A percentile compares a stretch with the other conserved stretches of the same genome.
Evolutionary conservation across 345 rosid species (phyloP).

Genomic region (Eucalyptus fibrosa): DNA sequence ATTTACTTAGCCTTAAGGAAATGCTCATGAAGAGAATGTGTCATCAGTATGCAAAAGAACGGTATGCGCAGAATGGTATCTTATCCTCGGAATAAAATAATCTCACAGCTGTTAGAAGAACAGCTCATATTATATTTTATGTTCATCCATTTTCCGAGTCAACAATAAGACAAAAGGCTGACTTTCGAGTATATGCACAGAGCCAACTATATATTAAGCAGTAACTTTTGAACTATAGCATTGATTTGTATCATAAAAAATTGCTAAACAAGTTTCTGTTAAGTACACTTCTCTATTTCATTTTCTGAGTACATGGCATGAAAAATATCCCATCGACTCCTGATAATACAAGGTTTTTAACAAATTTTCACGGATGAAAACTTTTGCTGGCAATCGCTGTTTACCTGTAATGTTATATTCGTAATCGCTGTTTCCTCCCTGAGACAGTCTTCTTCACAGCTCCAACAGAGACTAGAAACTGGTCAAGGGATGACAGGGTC

Average conservation of each 20-base stretch:
- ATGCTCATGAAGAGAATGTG: background rate
- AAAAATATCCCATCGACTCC: background rate
- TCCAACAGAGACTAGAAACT: slow-evolving; percentile 83
- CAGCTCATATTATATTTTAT: background rate
- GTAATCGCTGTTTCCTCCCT: slow-evolving; percentile 41
- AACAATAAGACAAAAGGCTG: background rate
- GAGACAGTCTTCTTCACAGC: slow-evolving; percentile 91
- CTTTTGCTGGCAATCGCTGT: background rate
- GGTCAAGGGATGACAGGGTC: slow-evolving; percentile 85
- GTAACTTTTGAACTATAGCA: background rate
- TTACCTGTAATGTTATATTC: background rate
- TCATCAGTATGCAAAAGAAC: background rate
- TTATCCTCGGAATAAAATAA: background rate
- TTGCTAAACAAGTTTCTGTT: background rate
- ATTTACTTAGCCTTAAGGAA: background rate
- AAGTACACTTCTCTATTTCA: background rate
- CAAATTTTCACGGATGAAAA: background rate
- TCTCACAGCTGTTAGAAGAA: background rate
- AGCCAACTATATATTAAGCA: background rate
- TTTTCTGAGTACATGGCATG: background rate
- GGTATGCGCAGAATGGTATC: background rate
- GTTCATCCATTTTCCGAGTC: background rate
- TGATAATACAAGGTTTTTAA: background rate
- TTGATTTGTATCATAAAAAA: background rate
- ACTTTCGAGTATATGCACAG: background rate